These are phyloP conservation scores for Senecio squalidus DNA, from an alignment of 140 eudicot species.

Conservation along the genomic window DNA sequence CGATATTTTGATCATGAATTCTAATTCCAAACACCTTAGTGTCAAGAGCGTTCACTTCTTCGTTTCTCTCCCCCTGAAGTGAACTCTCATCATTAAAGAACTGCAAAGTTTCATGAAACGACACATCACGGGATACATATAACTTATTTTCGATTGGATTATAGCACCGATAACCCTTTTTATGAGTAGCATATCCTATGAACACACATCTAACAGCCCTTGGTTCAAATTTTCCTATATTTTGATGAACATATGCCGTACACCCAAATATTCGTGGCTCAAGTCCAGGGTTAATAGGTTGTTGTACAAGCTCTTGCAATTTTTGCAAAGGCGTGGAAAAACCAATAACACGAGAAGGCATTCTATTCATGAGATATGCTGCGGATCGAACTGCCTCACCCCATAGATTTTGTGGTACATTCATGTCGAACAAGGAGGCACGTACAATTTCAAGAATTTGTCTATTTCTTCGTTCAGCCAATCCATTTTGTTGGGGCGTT, in stretches of 20 bases:
- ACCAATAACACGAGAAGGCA: not conserved
- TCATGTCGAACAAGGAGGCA: too few species aligned
- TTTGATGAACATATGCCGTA: not conserved
- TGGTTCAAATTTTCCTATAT: not conserved
- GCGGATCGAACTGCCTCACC: too few species aligned
- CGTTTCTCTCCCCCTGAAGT: slow-evolving; percentile 7
- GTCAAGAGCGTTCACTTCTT: not conserved
- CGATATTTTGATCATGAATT: not conserved
- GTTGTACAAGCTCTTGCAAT: not conserved
- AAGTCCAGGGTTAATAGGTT: not conserved
- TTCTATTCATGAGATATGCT: not conserved
- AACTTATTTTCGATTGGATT: not conserved
- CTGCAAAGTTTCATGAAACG: not conserved
- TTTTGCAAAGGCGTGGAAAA: not conserved
- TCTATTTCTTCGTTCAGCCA: too few species aligned
- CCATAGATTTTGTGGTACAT: too few species aligned
- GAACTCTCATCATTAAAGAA: not conserved
- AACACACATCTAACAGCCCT: not conserved
- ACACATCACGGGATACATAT: not conserved
- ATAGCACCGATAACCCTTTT: not conserved
- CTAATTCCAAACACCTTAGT: not conserved
- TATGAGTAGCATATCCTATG: not conserved
- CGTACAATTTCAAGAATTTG: too few species aligned
- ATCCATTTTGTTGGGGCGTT: too few species aligned
- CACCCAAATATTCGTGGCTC: slow-evolving; percentile 1